Evolutionary conservation across 495 filamentous ascomycete genomes (phyloP), one percentile per base, ranked within the genome.

Genomic region (Trichoderma erinaceum): DNA sequence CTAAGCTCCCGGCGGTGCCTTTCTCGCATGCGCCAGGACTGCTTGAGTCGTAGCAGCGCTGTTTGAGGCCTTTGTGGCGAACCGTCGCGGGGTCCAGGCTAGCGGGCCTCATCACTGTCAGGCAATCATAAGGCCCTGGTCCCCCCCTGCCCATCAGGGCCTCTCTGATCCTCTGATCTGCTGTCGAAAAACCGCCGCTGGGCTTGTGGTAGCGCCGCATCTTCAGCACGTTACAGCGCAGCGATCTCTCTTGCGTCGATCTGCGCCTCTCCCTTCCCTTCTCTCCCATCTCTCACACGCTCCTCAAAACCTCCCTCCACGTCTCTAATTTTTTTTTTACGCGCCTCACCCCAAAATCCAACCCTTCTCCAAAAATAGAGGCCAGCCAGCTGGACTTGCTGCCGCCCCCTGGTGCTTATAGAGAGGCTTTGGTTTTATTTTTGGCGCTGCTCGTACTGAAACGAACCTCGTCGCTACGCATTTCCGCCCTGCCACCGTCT

Each of bases 51-150:
- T 61, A 10, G 12, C 27, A 27, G 56, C 56, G 23, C 56, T 32
- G 12, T 32, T 61, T 27, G 56, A 61, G 56, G 56, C 23, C 27
- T 61, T 61, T 61, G 56, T 61, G 56, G 56, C 56, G 56, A 61
- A 11, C 11, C 15, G 5, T 27, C 10, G 56, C 56, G 56, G 56
- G 56, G 56, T 61, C 27, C 44, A 8, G 56, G 56, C 56, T 29
- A 61, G 56, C 8, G 18, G 50, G 18, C 50, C 4, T 56, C 21
- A 23, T 8, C 18, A 13, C 56, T 56, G 50, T 7, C 56, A 61
- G 10, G 21, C 56, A 29, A 61, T 61, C 56, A 61, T 61, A 61
- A 61, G 56, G 56, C 25, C 56, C 56, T 61, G 8, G 56, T 13
- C 16, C 56, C 56, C 50, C 50, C 21, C 18, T 25, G 18, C 50